Base-by-base conservation (phyloP, 2,329 filamentous ascomycete species). In the Apiospora hydei region DNA sequence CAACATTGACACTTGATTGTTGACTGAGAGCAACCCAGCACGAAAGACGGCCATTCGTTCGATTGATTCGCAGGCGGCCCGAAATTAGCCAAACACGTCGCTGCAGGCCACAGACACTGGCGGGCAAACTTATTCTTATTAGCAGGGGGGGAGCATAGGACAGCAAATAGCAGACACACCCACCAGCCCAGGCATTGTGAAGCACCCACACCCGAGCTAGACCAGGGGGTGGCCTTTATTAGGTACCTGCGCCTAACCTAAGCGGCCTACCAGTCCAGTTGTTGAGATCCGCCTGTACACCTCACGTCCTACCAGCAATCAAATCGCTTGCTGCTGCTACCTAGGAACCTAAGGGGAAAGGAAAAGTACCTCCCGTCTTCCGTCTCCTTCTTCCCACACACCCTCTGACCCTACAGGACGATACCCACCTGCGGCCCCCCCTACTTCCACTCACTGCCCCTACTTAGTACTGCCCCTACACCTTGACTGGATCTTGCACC, bases 161-260 rank as follows among this genome's bases (percentile, higher is more conserved):
- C 53, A 61, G 30, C 53, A 61, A 38, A 61, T 61, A 61, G 53
- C 53, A 61, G 30, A 61, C 30, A 61, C 53, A 38, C 53, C 53
- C 53, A 61, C 53, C 53, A 61, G 34, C 26, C 57, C 57, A 64
- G 11, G 57, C 57, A 64, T 64, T 64, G 57, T 64, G 57, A 64
- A 64, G 57, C 34, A 64, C 34, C 57, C 57, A 64, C 57, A 64
- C 34, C 57, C 57, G 57, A n/a, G n/a, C 57, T 64, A 64, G 57
- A 64, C 57, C 57, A 41, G 57, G 57, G 51, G 57, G 30, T 30
- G 34, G 53, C 30, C 57, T 38, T 64, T 64, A 64, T 41, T 41
- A 64, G 57, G 57, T 64, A 64, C 57, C 57, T 64, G 57, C 57
- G 41, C 57, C 57, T 64, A 64, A 64, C 57, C 34, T 64, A 64